A percentile compares a stretch with the other conserved stretches of the same genome.
These are phyloP conservation scores for Alternaria sp. DNA, from an alignment of 2,329 filamentous ascomycete genomes.

Conservation along the genomic window DNA sequence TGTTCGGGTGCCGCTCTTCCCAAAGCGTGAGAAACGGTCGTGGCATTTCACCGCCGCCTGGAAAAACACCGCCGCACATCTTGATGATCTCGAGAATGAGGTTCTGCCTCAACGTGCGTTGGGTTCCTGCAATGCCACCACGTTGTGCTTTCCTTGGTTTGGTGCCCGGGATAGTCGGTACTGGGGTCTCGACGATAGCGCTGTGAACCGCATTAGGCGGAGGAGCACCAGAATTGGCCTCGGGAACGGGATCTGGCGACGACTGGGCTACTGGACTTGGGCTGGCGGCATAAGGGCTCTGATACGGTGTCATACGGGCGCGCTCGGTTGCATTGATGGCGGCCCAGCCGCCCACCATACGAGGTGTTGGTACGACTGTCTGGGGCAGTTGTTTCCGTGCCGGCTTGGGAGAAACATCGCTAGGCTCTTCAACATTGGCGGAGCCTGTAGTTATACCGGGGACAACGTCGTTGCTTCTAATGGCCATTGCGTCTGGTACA, in stretches of 20 bases:
- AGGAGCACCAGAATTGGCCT: background rate
- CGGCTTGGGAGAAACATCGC: background rate
- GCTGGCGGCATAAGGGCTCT: conserved; percentile 25
- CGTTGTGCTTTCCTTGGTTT: conserved; percentile 9
- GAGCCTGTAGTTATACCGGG: background rate
- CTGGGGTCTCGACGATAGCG: conserved; percentile 6
- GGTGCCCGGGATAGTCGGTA: conserved; percentile 4
- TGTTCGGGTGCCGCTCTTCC: conserved; percentile 50
- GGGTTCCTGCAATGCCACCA: conserved; percentile 20
- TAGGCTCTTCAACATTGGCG: background rate
- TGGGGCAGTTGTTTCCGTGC: background rate
- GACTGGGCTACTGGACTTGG: background rate
- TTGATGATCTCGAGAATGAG: conserved; percentile 63
- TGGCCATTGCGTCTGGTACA: background rate
- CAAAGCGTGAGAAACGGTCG: conserved; percentile 62
- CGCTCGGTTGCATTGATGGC: conserved; percentile 22
- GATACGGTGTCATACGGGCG: conserved; percentile 11
- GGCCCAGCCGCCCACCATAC: conserved; percentile 18
- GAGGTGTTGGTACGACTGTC: background rate
- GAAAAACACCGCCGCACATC: conserved; percentile 61
- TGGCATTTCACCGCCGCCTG: conserved; percentile 61
- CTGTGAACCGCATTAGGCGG: background rate
- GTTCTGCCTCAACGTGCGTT: conserved; percentile 36
- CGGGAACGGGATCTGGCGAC: background rate
- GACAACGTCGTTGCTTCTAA: background rate